Percentiles rank a stretch among this genome's conserved stretches.
phyloP scores from a whole-genome alignment of 768 basidiomycete genomes.

The Mycena belliarum region DNA sequence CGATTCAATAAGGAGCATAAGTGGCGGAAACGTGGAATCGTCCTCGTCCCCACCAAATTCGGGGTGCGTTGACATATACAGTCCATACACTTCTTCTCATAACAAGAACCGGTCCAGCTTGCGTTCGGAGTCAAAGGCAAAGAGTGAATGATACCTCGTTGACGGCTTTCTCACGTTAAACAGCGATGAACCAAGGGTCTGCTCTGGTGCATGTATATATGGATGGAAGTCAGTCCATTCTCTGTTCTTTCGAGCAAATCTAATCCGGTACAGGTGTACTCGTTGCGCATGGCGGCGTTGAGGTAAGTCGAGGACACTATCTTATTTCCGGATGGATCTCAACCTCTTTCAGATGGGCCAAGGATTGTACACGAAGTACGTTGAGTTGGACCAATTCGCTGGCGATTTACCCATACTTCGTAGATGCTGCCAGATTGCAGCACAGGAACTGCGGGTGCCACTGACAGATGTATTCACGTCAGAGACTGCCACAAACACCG shows the following conservation, averaged over 20 bases:
- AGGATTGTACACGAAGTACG: conserved; percentile 24
- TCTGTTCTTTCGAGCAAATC: background rate
- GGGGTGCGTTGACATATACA: conserved; percentile 9
- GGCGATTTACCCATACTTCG: background rate
- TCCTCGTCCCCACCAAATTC: conserved; percentile 21
- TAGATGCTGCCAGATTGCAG: conserved; percentile 25
- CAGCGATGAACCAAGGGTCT: conserved; percentile 21
- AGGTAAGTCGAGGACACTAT: conserved; percentile 1
- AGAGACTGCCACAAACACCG: conserved; percentile 17
- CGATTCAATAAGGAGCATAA: conserved; percentile 24
- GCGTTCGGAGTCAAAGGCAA: conserved; percentile 21
- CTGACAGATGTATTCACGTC: conserved; percentile 21
- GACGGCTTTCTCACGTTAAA: background rate
- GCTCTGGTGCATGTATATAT: conserved; percentile 22
- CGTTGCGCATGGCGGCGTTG: conserved; percentile 22
- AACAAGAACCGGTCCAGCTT: conserved; percentile 1
- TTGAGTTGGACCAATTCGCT: background rate
- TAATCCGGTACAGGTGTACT: conserved; percentile 15
- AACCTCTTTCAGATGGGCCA: conserved; percentile 14
- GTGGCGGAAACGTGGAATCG: conserved; percentile 23
- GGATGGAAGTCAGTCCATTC: conserved; percentile 16
- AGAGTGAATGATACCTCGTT: no score
- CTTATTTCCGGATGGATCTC: background rate
- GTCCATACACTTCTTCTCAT: no score
- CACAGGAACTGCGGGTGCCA: conserved; percentile 21